phyloP scores from a whole-genome alignment of 768 basidiomycete species.

The Cystobasidium tubakii region DNA sequence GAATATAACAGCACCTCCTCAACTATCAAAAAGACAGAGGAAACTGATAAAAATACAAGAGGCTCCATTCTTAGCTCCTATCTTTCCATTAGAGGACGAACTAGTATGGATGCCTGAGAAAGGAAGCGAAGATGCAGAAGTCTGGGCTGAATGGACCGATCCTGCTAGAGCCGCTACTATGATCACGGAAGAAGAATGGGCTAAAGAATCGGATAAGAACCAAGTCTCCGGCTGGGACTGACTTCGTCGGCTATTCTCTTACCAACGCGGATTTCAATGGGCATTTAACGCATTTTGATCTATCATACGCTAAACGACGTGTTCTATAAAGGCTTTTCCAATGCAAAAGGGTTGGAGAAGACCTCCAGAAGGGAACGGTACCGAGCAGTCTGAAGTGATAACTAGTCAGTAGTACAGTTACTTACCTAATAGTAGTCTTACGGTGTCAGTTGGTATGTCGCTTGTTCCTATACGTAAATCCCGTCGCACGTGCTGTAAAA shows the following conservation, averaged over 20 bases:
- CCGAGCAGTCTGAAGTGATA: too few relatives aligned
- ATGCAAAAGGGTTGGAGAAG: too few relatives aligned
- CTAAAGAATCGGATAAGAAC: background rate
- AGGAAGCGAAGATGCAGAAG: constrained; percentile 2
- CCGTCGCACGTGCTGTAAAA: too few relatives aligned
- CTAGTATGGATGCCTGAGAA: background rate
- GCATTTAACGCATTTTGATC: too few relatives aligned
- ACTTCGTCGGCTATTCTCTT: background rate
- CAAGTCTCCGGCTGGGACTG: background rate
- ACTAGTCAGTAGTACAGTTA: too few relatives aligned
- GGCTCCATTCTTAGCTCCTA: background rate
- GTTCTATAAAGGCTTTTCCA: too few relatives aligned
- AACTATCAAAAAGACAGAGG: background rate
- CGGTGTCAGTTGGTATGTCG: too few relatives aligned
- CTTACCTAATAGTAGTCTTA: too few relatives aligned
- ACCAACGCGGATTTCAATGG: too few relatives aligned
- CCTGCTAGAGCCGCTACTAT: constrained; percentile 1
- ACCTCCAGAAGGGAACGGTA: too few relatives aligned
- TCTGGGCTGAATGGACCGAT: background rate
- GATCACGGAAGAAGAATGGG: constrained; percentile 2
- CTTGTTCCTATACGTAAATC: too few relatives aligned
- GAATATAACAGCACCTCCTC: background rate
- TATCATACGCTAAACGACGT: background rate
- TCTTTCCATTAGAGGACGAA: constrained; percentile 10
- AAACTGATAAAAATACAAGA: background rate